Evolutionary conservation across 345 rosid species (phyloP), one percentile per base, ranked within the genome.

Genomic region (Eucalyptus shirleyi): DNA sequence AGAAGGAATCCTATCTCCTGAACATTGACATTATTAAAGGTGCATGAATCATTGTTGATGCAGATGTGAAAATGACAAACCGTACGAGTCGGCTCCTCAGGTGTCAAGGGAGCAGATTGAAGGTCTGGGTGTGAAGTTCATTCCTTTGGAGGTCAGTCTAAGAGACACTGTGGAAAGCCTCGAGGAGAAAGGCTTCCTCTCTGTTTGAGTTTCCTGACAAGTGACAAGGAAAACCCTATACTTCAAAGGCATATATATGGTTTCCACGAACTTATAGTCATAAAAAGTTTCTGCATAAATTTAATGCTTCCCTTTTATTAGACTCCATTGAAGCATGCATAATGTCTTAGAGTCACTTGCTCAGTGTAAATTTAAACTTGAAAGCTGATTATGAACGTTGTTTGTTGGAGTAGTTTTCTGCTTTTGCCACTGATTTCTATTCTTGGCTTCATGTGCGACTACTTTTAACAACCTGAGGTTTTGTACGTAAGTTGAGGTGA

Each of bases 21-120:
- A 42, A 37, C 83, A 72, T 72, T 17, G 8, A 53, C 40, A 60
- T 77, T 89, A 37, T 72, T 72, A 72, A 72, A 34, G 82, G 28
- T 72, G 82, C 45, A 72, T 10, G 16, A 72, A 37, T 56, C 19
- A 24, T 49, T 49, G 88, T 44, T n/a, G 44, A 72, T 4, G 88
- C 94, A 93, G 94, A 85, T 92, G 92, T 44, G 92, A 89, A 13
- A 90, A 91, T 50, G 93, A 92, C 67, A 80, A 92, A 86, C 92
- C 91, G 6, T 92, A 89, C 5, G 89, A 49, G 55, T 67, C 40
- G 45, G 45, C 8, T 72, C 15, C 83, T 30, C 50, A 32, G 34
- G 88, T 88, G 28, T 92, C 91, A 1, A 88, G 87, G 59, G 90
- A 88, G 86, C 87, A 17, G 88, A 92, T 89, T 21, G 87, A 88